These are phyloP conservation scores for Candida xiaguanensis DNA, from an alignment of 805 yeast genomes.

Conservation along the genomic window DNA sequence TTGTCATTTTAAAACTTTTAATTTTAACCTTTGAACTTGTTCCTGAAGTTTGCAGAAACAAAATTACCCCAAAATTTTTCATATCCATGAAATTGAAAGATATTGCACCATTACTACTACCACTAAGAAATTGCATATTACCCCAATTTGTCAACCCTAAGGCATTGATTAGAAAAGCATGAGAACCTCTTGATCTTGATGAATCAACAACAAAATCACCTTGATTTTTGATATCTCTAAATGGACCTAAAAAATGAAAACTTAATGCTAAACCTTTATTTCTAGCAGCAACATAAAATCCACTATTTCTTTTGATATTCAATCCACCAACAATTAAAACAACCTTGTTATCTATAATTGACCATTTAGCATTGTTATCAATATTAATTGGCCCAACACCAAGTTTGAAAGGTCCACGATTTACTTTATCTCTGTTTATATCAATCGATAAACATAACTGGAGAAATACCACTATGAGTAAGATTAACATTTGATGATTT, in stretches of 20 bases:
- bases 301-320: background rate
- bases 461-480: background rate
- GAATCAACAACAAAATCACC: constrained; percentile 1
- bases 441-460: background rate
- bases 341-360: background rate
- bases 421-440: background rate
- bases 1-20: background rate
- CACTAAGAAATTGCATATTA: background rate
- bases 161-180: background rate
- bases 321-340: background rate
- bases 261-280: background rate
- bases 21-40: background rate
- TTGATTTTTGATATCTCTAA: background rate
- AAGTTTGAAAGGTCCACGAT: constrained; percentile 1
- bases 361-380: constrained; percentile 1
- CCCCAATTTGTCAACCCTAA: background rate
- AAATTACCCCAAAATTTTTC: background rate
- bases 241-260: background rate
- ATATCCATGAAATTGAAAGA: background rate
- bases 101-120: background rate
- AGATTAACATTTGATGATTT: too few relatives aligned
- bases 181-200: background rate
- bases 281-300: background rate
- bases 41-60: background rate
- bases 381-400: background rate